Evolutionary conservation across 345 rosid species (phyloP), one percentile per base, ranked within the genome.

Genomic region (Eucalyptus camaldulensis): DNA sequence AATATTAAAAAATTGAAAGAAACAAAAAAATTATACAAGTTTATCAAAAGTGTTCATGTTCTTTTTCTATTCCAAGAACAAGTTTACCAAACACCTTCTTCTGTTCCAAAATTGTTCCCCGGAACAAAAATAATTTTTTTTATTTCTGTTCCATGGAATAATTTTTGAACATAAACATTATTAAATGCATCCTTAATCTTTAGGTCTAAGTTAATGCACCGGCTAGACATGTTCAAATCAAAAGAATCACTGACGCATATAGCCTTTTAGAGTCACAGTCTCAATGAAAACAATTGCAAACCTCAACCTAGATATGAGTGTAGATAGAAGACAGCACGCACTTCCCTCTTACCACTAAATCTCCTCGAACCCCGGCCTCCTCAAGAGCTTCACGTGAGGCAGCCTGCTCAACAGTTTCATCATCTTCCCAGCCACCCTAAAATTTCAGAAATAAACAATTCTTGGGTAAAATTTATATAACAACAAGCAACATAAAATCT

Each of bases 371-470:
- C 43, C 94, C 93, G 87, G 95, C 93, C 89, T 94, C 96, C 89
- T 94, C 96, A 33, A 94, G 49, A 33, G 94, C 95, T 92, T 94
- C 96, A 56, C 95, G 92, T 22, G 88, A 86, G 44, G 95, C 96
- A 67, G 96, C 96, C 91, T 94, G 93, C 91, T 93, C 92, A 47
- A 93, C 95, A 50, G 96, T 94, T 91, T 94, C 96, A 87, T 94
- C 94, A 85, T 93, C 90, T 72, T 94, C 96, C 96, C 96, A 94
- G 80, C 96, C 95, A 86, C 94, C 96, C 96, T 94, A 87, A 11
- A 88, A n/a, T 43, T 65, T 53, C 33, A 21, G 58, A 11, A 65
- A 25, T 81, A 31, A 88, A 89, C 83, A 37, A 37, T 5, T 24
- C 25, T 72, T 72, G 47, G 4, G 12, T 33, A 31, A 76, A 37